phyloP scores from a whole-genome alignment of 371 early-diverging fungal species.

The Rhizomucor pusillus region DNA sequence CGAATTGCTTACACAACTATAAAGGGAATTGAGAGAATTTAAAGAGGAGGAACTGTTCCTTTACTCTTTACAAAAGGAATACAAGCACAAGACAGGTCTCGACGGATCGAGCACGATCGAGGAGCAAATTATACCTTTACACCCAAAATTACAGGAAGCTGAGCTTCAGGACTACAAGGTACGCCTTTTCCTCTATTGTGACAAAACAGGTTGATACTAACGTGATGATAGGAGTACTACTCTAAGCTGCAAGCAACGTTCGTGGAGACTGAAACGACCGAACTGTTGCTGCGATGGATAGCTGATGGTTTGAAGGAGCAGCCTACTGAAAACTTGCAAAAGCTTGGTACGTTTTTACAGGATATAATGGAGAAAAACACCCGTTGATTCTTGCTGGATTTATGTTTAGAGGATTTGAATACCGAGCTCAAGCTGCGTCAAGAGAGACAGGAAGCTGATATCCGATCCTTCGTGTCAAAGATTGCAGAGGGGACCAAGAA shows the following conservation, averaged over 20 bases:
- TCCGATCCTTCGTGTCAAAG: neutral
- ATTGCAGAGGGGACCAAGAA: neutral
- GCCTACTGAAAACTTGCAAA: neutral
- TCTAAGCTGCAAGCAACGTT: neutral
- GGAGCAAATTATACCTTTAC: conserved; percentile 7
- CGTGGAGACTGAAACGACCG: neutral
- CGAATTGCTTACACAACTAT: no score
- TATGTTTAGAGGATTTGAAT: neutral
- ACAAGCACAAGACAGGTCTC: conserved; percentile 2
- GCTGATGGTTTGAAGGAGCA: neutral
- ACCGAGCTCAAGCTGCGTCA: neutral
- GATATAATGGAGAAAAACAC: neutral
- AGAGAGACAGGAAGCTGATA: neutral
- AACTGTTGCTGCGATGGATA: neutral
- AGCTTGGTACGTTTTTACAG: neutral
- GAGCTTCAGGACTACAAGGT: conserved; percentile 6
- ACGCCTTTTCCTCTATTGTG: neutral
- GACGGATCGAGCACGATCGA: neutral
- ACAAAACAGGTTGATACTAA: neutral
- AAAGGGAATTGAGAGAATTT: no score
- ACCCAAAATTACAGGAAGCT: conserved; percentile 1
- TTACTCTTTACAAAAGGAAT: conserved; percentile 1
- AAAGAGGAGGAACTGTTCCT: neutral
- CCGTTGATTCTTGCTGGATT: neutral
- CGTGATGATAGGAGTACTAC: neutral